Evolutionary conservation across 768 basidiomycete genomes (phyloP), one percentile per base, ranked within the genome.

Genomic region (Leucosporidium creatinivorum): DNA sequence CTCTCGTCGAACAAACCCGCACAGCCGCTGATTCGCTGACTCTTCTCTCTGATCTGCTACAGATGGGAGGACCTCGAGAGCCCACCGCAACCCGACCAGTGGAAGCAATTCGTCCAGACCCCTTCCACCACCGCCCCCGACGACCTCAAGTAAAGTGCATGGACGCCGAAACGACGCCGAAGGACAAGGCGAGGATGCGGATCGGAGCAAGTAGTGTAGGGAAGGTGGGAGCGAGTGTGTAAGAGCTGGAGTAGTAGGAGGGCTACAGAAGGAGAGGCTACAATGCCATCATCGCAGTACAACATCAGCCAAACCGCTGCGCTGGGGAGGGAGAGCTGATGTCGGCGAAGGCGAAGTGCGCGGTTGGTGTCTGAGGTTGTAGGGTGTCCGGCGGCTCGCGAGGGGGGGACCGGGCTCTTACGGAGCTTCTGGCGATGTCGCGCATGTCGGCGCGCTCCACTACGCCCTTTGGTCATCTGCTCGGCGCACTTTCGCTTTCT

Each of bases 11-110:
- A n/a, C 33, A 33, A 33, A 33, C 33, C 33, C 33, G 33, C 33
- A 33, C 33, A 33, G 33, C 33, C 62, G 66, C 44, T 33, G 59
- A 26, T 51, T 36, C 23, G 26, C 52, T 52, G 15, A 44, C 39
- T 17, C 39, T 44, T 13, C 10, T 10, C 13, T 15, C 33, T 33
- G 33, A 4, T 44, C 61, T 69, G 5, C 26, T 66, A 55, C 73
- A 92, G 93, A 49, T 96, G 91, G 92, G 93, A 94, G 77, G 83
- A 89, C 21, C 80, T 96, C 69, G 87, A 87, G 76, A 88, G 91
- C 77, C 87, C 85, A 66, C 85, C 91, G 28, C 85, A 85, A 68
- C 82, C 83, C 17, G 89, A 88, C 26, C 93, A 96, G 78, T 97
- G 93, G 92, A 85, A 88, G 74, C 90, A 91, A 76, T 82, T 85